Evolutionary conservation across 345 rosid species (phyloP).

Genomic region (Linum trigynum): DNA sequence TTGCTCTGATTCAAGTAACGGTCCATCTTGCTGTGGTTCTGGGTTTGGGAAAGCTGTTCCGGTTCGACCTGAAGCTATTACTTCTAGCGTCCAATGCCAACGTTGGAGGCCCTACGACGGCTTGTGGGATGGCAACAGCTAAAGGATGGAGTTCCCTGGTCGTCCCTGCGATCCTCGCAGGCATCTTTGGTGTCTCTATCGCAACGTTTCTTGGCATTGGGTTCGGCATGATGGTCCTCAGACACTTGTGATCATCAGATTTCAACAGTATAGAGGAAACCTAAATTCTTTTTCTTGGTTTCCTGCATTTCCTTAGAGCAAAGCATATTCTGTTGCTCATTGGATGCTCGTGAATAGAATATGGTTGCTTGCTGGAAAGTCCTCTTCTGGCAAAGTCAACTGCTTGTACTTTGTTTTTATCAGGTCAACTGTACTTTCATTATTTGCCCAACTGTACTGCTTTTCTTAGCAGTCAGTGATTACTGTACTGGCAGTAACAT

Average conservation of each 20-base stretch:
- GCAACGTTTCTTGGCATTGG: slow-evolving; percentile 69
- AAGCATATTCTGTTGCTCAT: too few relatives aligned
- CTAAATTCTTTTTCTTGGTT: too few relatives aligned
- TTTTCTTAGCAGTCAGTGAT: too few relatives aligned
- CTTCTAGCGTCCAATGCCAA: slow-evolving; percentile 92
- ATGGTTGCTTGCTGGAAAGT: too few relatives aligned
- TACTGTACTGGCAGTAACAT: too few relatives aligned
- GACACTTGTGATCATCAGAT: slow-evolving; percentile 30
- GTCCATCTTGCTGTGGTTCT: slow-evolving; percentile 58
- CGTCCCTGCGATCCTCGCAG: slow-evolving; percentile 63
- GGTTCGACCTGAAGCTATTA: slow-evolving; percentile 55
- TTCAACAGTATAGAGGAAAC: too few relatives aligned
- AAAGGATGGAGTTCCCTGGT: slow-evolving; percentile 73
- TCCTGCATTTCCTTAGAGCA: too few relatives aligned
- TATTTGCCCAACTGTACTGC: too few relatives aligned
- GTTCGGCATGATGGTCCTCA: slow-evolving; percentile 43
- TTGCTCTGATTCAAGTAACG: slow-evolving; percentile 55
- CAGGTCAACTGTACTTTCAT: too few relatives aligned
- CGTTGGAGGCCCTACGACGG: slow-evolving; percentile 88
- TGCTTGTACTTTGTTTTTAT: too few relatives aligned
- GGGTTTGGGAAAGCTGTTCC: slow-evolving; percentile 58
- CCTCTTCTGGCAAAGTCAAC: too few relatives aligned
- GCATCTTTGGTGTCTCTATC: slow-evolving; percentile 66
- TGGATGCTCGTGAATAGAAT: too few relatives aligned
- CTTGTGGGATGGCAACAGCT: slow-evolving; percentile 88